Conservation (phyloP, 2,329 filamentous ascomycete genomes). For the Ascochyta pisi region DNA sequence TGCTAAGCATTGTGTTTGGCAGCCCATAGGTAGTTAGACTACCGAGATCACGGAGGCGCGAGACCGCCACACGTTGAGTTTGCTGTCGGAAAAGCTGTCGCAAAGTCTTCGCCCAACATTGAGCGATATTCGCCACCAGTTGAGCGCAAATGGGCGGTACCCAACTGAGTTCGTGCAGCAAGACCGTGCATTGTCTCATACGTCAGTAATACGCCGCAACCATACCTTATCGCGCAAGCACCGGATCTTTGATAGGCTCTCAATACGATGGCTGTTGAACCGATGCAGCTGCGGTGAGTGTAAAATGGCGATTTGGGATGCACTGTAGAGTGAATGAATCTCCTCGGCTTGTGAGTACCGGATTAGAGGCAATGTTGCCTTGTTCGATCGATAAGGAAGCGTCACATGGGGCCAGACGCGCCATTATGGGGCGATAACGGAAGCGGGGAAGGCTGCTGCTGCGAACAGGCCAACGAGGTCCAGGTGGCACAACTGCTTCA, state of each 20-base stretch:
- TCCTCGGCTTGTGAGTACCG: conserved; percentile 21
- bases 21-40: no score
- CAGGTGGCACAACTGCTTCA: conserved; percentile 14
- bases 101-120: conserved; percentile 12
- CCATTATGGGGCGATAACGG: conserved; percentile 36
- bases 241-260: background rate
- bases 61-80: conserved; percentile 1
- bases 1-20: no score
- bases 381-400: conserved; percentile 28
- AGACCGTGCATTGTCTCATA: conserved; percentile 18
- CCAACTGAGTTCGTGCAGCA: background rate
- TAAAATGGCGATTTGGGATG: background rate
- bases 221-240: conserved; percentile 16
- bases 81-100: background rate
- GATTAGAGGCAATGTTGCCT: conserved; percentile 20
- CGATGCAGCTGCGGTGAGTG: background rate
- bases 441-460: conserved; percentile 30
- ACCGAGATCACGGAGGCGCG: no score
- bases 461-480: conserved; percentile 16
- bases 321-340: background rate
- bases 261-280: background rate
- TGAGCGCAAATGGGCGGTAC: conserved; percentile 1
- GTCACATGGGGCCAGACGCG: conserved; percentile 32
- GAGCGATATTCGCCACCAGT: conserved; percentile 23
- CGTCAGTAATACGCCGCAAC: conserved; percentile 20